phyloP scores from a whole-genome alignment of 805 yeast species.

The Danielia oregonensis region DNA sequence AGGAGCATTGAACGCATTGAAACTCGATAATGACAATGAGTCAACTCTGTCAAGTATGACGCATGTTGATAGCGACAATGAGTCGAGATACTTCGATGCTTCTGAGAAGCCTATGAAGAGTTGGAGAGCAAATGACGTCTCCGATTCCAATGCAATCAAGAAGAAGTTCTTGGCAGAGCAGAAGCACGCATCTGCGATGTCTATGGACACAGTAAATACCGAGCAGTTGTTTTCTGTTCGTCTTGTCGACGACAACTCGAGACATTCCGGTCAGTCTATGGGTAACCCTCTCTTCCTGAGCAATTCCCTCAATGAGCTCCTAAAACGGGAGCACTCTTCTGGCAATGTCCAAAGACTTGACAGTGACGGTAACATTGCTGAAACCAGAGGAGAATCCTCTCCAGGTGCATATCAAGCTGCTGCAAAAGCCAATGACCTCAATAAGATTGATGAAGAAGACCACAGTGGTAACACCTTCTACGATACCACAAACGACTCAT shows the following conservation, averaged over 20 bases:
- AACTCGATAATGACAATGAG: slow-evolving; percentile 37
- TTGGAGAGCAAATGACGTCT: slow-evolving; percentile 39
- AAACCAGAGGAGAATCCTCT: slow-evolving; percentile 3
- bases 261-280: slow-evolving; percentile 30
- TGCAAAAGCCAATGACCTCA: slow-evolving; percentile 6
- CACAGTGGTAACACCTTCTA: slow-evolving; percentile 6
- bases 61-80: slow-evolving; percentile 41
- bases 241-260: slow-evolving; percentile 56
- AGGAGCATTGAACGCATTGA: slow-evolving; percentile 49
- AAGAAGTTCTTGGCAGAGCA: slow-evolving; percentile 11
- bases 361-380: slow-evolving; percentile 43
- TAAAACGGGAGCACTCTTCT: slow-evolving; percentile 25
- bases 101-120: slow-evolving; percentile 38
- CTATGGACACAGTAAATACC: slow-evolving; percentile 82
- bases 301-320: slow-evolving; percentile 21
- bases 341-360: slow-evolving; percentile 42
- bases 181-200: slow-evolving; percentile 47
- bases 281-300: slow-evolving; percentile 19
- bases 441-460: slow-evolving; percentile 14
- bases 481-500: slow-evolving; percentile 12
- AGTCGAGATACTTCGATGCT: slow-evolving; percentile 30
- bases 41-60: slow-evolving; percentile 50
- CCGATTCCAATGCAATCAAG: slow-evolving; percentile 23
- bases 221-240: slow-evolving; percentile 78
- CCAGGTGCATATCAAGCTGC: slow-evolving; percentile 11